Evolutionary conservation across 345 rosid genomes (phyloP).

Genomic region (Sapria himalayana): DNA sequence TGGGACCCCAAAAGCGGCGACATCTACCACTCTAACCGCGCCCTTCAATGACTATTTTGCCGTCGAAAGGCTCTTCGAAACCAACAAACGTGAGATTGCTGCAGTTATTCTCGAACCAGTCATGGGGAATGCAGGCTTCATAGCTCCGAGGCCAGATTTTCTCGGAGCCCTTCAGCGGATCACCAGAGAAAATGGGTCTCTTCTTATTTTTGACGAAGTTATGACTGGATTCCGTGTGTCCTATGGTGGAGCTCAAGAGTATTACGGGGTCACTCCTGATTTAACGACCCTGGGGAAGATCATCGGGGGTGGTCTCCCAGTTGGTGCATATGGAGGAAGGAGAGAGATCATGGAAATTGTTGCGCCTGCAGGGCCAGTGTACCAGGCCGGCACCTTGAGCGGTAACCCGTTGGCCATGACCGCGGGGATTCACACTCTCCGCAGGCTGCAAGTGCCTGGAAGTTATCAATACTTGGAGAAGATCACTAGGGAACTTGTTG

Average conservation of each 20-base stretch:
- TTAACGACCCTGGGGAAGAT: constrained; percentile 76
- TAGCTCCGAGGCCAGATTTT: constrained; percentile 51
- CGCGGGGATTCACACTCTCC: constrained; percentile 65
- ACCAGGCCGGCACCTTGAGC: constrained; percentile 91
- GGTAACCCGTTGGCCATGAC: constrained; percentile 96
- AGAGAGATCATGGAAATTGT: constrained; percentile 92
- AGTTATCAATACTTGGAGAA: constrained; percentile 57
- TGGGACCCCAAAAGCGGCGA: constrained; percentile 80
- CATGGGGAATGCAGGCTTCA: constrained; percentile 80
- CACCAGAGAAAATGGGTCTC: constrained; percentile 41
- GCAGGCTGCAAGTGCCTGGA: constrained; percentile 51
- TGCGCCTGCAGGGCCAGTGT: constrained; percentile 97
- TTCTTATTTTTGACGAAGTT: constrained; percentile 79
- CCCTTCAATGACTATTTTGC: constrained; percentile 50
- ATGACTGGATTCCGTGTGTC: constrained; percentile 86
- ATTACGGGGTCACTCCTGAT: constrained; percentile 64
- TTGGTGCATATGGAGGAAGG: constrained; percentile 93
- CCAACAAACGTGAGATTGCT: constrained; percentile 53
- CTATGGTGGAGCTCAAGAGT: constrained; percentile 90
- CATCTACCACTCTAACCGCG: constrained; percentile 58
- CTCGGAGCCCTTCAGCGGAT: constrained; percentile 33
- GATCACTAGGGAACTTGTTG: constrained; percentile 42
- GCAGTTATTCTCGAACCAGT: constrained; percentile 77
- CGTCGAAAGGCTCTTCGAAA: constrained; percentile 32
- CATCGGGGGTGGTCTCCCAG: constrained; percentile 82